Percentiles rank a stretch among this genome's conserved stretches.
phyloP scores from a whole-genome alignment of 2,329 filamentous ascomycete species.

The Mariannaea sp. region DNA sequence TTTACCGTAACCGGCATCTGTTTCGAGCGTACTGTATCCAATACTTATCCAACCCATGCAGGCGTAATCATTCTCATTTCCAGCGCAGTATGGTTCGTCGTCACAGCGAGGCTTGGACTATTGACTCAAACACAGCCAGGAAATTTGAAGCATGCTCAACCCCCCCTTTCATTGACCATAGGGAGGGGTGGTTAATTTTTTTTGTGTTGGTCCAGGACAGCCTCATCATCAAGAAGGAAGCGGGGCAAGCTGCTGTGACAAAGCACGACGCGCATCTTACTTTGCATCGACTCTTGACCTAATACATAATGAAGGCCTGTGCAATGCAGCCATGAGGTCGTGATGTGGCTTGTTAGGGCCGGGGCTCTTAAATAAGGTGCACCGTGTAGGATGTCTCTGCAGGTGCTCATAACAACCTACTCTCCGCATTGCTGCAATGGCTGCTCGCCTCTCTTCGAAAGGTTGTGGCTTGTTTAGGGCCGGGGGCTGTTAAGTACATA shows the following conservation, averaged over 20 bases:
- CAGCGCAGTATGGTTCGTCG: neutral
- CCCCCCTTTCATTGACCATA: neutral
- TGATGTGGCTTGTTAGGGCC: neutral
- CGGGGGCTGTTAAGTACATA: too few relatives aligned
- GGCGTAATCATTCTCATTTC: neutral
- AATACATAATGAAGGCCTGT: neutral
- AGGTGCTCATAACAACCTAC: too few relatives aligned
- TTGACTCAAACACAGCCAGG: neutral
- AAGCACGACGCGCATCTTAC: too few relatives aligned
- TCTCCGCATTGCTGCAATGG: too few relatives aligned
- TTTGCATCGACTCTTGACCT: too few relatives aligned
- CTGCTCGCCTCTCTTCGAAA: too few relatives aligned
- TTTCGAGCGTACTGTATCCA: neutral
- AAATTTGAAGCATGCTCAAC: neutral
- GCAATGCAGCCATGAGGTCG: too few relatives aligned
- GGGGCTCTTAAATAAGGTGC: neutral
- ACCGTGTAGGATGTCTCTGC: neutral
- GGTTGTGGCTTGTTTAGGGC: too few relatives aligned
- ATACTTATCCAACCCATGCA: neutral
- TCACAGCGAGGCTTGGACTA: neutral
- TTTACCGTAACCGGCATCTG: neutral
- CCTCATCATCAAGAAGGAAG: too few relatives aligned
- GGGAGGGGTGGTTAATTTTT: too few relatives aligned
- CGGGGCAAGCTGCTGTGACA: too few relatives aligned
- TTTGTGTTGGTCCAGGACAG: too few relatives aligned